Base-by-base conservation (phyloP, 1,284 basidiomycete species). In the Athelia psychrophila region DNA sequence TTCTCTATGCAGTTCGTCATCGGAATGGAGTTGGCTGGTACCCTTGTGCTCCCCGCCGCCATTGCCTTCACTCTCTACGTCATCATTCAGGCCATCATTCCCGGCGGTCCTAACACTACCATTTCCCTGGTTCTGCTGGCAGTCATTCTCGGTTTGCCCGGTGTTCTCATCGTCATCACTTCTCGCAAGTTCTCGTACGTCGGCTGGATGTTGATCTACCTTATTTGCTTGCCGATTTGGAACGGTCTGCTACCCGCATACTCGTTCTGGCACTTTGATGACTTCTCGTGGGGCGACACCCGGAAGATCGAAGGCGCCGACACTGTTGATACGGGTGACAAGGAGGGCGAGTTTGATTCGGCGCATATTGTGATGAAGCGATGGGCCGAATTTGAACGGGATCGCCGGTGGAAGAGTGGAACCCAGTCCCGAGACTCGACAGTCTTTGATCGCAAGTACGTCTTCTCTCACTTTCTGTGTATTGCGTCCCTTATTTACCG, bases 221-320 rank as follows among this genome's bases (percentile, higher is more conserved):
- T 99, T 15, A 47, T 96, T 52, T 96, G 95, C 19, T 77, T 98
- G 32, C 95, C 95, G 3, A 84, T 98, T 49, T 98, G 95, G 95
- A 98, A 98, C 75, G 93, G 95, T 62, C 78, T 96, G 55, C 80
- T 98, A 10, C 95, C 95, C 1, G 87, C 92, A 2, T 98, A 98
- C 71, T 83, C 95, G 32, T 99, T 93, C 75, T 98, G 95, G 95
- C 95, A 98, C 72, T 98, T 99, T 70, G 96, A 99, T 67, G 97
- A 99, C 77, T 99, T 99, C 73, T 94, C 92, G 18, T 99, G 96
- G 96, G 97, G 97, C 73, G 91, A 96, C 71, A 98, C 96, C 32
- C 81, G 96, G 57, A 88, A 86, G 72, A 77, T 98, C 55, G 79
- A 83, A 50, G 93, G 93, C 10, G 90, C 91, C 59, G 81, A 80